phyloP scores from a whole-genome alignment of 1,139 yeast genomes.

The Saccharomycopsis hybrid region DNA sequence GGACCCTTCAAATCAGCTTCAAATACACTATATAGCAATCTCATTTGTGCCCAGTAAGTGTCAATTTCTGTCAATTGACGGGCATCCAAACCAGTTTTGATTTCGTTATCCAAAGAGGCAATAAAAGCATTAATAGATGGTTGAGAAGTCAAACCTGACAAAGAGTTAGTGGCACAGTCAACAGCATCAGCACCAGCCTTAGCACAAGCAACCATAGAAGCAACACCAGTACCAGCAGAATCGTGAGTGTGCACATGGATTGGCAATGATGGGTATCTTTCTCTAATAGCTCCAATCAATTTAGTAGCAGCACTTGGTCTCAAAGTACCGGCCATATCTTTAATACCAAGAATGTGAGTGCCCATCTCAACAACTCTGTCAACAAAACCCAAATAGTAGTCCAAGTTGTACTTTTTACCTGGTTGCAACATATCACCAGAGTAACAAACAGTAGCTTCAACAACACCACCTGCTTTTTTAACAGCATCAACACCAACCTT shows the following conservation, averaged over 20 bases:
- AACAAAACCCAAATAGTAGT: constrained; percentile 76
- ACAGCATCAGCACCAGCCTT: constrained; percentile 97
- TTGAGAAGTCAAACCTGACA: constrained; percentile 98
- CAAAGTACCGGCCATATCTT: constrained; percentile 99
- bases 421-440: constrained; percentile 97
- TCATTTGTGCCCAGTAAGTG: constrained; percentile 97
- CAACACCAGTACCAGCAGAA: constrained; percentile 99
- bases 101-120: constrained; percentile 85
- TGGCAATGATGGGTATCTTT: constrained; percentile 85
- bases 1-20: constrained; percentile 99
- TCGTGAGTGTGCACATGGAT: constrained; percentile 99
- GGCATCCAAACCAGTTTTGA: constrained; percentile 67
- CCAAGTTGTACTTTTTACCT: constrained; percentile 91
- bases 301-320: constrained; percentile 89
- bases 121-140: constrained; percentile 90
- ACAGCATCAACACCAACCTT: constrained; percentile 98
- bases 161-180: constrained; percentile 94
- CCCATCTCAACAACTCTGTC: constrained; percentile 88
- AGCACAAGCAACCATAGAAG: constrained; percentile 93
- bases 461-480: constrained; percentile 97
- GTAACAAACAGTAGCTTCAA: constrained; percentile 96
- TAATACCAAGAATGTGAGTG: constrained; percentile 93
- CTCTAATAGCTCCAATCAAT: constrained; percentile 74
- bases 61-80: constrained; percentile 75
- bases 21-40: constrained; percentile 90